These are phyloP conservation scores for Chlamydomonas schloesseri DNA, from an alignment of 139 green algal species.

Conservation along the genomic window DNA sequence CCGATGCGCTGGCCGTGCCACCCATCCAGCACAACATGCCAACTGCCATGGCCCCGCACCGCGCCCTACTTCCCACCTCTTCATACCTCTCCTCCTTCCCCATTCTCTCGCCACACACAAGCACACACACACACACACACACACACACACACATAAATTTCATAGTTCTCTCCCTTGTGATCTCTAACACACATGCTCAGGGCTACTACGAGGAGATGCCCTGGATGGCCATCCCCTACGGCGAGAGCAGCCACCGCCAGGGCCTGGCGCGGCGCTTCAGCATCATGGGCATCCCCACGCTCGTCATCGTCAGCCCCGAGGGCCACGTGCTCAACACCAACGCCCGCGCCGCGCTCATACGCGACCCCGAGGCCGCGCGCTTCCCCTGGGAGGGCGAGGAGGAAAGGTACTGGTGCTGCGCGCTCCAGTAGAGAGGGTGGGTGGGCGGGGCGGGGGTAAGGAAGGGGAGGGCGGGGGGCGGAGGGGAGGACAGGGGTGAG, in stretches of 20 bases:
- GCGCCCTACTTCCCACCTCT: too few species aligned
- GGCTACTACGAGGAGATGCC: constrained; percentile 58
- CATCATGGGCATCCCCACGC: constrained; percentile 58
- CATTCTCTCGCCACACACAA: too few species aligned
- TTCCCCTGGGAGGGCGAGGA: constrained; percentile 63
- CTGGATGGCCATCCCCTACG: constrained; percentile 57
- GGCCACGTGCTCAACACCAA: constrained; percentile 53
- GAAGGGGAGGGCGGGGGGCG: too few species aligned
- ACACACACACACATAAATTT: too few species aligned
- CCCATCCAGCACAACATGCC: too few species aligned
- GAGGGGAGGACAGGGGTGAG: neutral
- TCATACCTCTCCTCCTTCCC: too few species aligned
- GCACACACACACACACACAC: too few species aligned
- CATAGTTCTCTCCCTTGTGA: too few species aligned
- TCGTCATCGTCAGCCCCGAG: constrained; percentile 57
- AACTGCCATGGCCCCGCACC: too few species aligned
- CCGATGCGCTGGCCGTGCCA: too few species aligned
- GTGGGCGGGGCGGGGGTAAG: too few species aligned
- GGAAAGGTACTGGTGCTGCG: constrained; percentile 39
- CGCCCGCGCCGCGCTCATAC: constrained; percentile 49
- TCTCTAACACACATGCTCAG: too few species aligned
- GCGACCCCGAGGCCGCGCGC: constrained; percentile 48
- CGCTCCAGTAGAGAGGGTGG: constrained; percentile 4
- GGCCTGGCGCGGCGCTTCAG: constrained; percentile 13
- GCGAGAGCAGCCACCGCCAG: neutral